Evolutionary conservation across 208 protist species (phyloP), one percentile per base, ranked within the genome.

Genomic region (Acanthamoeba lenticulata): DNA sequence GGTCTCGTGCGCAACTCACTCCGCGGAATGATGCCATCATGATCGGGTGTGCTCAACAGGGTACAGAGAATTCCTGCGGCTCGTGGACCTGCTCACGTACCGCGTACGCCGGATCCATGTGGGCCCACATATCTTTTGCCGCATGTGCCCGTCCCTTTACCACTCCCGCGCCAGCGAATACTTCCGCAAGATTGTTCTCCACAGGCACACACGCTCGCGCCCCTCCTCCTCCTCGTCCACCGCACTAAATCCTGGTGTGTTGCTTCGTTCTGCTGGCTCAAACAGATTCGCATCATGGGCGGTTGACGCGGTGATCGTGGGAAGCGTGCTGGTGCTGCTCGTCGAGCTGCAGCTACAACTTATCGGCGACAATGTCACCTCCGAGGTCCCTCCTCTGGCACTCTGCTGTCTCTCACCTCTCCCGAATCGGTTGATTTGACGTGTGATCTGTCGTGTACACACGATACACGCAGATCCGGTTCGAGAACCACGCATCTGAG

Each of bases 11-110:
- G n/a, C n/a, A n/a, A n/a, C n/a, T n/a, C n/a, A n/a, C n/a, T n/a
- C n/a, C n/a, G n/a, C n/a, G n/a, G n/a, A n/a, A 24, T 24, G 19
- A 24, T 60, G 9, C 52, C 4, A 0, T 60, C 1, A 13, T 3
- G 13, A 38, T 40, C 0, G 19, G 19, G 36, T 9, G 5, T 32
- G n/a, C 52, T 27, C 52, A 21, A 29, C 21, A 88, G 79, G 79
- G n/a, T 88, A 88, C 34, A 34, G 24, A 34, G 79, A 88, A 21
- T 88, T 88, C 42, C 47, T 88, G 79, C 24, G 38, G 4, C 29
- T 88, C 42, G 45, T 88, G 13, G 79, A 88, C 42, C 17, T 88
- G 42, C 38, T 88, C 13, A 74, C 65, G 65, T 74, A 74, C 36
- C 19, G 65, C 19, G 15, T 74, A 32, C 65, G 38, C 36, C 24